Evolutionary conservation across 495 filamentous ascomycete species (phyloP), one percentile per base, ranked within the genome.

Genomic region (Neurospora terricola): DNA sequence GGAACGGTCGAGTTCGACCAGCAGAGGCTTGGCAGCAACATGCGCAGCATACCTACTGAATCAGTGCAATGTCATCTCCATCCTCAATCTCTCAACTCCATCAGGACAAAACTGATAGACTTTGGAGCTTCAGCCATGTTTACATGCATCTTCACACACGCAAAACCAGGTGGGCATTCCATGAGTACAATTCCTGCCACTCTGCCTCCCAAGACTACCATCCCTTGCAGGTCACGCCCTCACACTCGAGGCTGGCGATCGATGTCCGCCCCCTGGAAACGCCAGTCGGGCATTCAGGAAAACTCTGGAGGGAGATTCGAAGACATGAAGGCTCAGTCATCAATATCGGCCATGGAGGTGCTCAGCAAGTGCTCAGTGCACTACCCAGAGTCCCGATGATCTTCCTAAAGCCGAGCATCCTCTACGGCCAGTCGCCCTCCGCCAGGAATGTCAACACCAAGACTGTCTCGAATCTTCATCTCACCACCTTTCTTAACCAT

Each of bases 381-480:
- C n/a, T 4, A 54, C 10, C n/a, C 2, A 10, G 4, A 1, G 21
- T 62, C 54, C 23, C 54, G 6, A 30, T 12, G 1, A 62, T 30
- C 23, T 62, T 12, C 54, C 23, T 1, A 23, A 62, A 62, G 5
- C 23, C 54, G 1, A 62, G 6, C 23, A 62, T 62, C 54, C 54
- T 30, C 54, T 14, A 8, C 23, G 54, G 2, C 23, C 54, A 62
- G 27, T 62, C 54, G 54, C 27, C 54, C 54, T 62, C 38, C 36
- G 38, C 18, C 38, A 48, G 43, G 21, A 40, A 23, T 38, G 62
- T 38, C 27, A 69, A 54, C 30, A 21, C 37, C 39, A 69, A 69
- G 48, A 62, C 54, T 43, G 54, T 71, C 72, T 73, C 69, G 72
- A 21, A 37, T 16, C 18, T 72, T 69, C 70, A 70, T 66, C 16